These are phyloP conservation scores for Psidium friedrichsthalianum DNA, from an alignment of 345 rosid genomes.

Conservation along the genomic window DNA sequence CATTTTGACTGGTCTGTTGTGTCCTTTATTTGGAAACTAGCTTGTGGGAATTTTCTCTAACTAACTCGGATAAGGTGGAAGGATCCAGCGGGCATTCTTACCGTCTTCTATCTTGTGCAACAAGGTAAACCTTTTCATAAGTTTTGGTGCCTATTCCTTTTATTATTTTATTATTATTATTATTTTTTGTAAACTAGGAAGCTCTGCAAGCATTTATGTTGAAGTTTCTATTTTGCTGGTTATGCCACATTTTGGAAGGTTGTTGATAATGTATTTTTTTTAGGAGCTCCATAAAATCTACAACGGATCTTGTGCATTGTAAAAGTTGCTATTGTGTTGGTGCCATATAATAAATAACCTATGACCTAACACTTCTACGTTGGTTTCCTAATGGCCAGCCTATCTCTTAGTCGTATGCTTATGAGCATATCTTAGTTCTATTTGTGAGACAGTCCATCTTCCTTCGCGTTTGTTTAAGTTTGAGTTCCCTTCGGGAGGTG, in stretches of 20 bases:
- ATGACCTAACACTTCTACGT: background rate
- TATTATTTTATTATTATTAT: too few species aligned
- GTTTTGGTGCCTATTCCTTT: background rate
- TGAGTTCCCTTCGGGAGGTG: background rate
- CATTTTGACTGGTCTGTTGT: background rate
- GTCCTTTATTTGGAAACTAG: background rate
- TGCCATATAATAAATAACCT: background rate
- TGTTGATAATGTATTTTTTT: background rate
- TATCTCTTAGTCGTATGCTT: background rate
- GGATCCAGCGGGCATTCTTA: background rate
- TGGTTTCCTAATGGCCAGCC: too few species aligned
- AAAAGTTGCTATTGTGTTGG: background rate
- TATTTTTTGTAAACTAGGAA: background rate
- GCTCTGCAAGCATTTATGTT: background rate
- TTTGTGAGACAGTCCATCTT: background rate
- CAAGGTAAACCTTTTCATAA: background rate
- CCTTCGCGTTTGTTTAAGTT: background rate
- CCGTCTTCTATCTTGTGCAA: background rate
- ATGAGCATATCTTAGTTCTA: background rate
- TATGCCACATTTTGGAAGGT: background rate
- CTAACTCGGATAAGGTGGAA: background rate
- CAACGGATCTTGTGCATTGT: background rate
- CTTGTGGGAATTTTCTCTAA: background rate
- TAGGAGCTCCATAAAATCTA: background rate
- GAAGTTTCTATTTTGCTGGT: background rate